phyloP scores from a whole-genome alignment of 768 basidiomycete species.

The Lactarius vividus region DNA sequence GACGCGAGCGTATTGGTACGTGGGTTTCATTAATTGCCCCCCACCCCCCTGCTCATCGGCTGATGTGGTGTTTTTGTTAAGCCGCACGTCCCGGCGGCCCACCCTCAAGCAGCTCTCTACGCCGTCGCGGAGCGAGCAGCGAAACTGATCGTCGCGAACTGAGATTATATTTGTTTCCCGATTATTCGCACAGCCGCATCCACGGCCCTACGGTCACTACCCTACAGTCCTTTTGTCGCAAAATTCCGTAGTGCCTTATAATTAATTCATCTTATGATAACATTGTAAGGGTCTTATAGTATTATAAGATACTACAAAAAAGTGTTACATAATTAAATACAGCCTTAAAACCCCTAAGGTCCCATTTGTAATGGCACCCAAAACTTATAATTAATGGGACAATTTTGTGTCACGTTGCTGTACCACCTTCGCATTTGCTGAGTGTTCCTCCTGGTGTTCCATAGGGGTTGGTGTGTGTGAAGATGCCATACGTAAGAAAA shows the following conservation, averaged over 20 bases:
- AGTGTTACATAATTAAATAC: no score
- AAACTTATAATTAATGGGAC: no score
- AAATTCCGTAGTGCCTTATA: no score
- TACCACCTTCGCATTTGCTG: neutral
- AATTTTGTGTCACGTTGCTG: neutral
- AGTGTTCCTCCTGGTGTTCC: neutral
- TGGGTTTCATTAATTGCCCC: neutral
- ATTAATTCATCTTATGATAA: no score
- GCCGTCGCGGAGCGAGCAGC: slow-evolving; percentile 26
- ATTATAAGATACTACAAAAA: no score
- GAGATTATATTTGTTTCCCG: neutral
- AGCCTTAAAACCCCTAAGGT: no score
- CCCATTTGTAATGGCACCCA: no score
- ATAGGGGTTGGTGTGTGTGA: no score
- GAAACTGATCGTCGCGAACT: slow-evolving; percentile 14
- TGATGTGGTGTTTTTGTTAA: neutral
- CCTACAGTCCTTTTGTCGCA: neutral
- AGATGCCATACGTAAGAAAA: no score
- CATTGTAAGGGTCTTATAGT: no score
- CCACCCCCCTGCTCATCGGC: neutral
- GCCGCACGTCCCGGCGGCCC: slow-evolving; percentile 22
- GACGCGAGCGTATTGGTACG: slow-evolving; percentile 30
- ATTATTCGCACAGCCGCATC: neutral
- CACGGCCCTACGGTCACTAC: no score
- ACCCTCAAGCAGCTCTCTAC: slow-evolving; percentile 21